A percentile compares a stretch with the other conserved stretches of the same genome.
Evolutionary conservation across 2,329 filamentous ascomycete genomes (phyloP).

Genomic region (Paradendryphiella salina): DNA sequence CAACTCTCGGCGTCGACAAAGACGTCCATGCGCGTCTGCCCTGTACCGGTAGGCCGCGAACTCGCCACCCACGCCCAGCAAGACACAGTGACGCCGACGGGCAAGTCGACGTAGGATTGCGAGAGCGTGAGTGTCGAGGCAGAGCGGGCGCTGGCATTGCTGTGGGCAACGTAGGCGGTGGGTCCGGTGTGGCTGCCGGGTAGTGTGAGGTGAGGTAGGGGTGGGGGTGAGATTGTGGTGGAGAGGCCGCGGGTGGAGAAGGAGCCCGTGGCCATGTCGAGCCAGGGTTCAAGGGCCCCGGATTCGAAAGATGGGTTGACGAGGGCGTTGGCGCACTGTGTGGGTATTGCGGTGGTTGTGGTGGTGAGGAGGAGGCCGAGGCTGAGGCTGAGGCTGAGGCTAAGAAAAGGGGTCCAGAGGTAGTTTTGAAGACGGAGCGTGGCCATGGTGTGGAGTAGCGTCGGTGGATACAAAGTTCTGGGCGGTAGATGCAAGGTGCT

Average conservation of each 20-base stretch:
- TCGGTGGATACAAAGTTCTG: too few species aligned
- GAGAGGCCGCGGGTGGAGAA: constrained; percentile 16
- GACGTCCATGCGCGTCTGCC: constrained; percentile 19
- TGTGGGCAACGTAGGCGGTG: constrained; percentile 14
- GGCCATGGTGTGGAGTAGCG: background rate
- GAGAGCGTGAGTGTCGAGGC: constrained; percentile 17
- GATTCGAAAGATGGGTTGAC: constrained; percentile 28
- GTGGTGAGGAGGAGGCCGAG: constrained; percentile 4
- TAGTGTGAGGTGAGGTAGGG: too few species aligned
- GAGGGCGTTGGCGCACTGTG: constrained; percentile 18
- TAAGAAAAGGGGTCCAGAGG: background rate
- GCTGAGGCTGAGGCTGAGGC: too few species aligned
- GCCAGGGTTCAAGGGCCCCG: constrained; percentile 14
- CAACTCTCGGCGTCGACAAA: constrained; percentile 23
- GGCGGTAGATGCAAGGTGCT: too few species aligned
- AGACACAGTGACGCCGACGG: constrained; percentile 1
- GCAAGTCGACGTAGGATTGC: constrained; percentile 16
- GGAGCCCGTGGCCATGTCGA: constrained; percentile 22
- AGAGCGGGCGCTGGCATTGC: constrained; percentile 17
- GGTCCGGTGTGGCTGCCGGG: constrained; percentile 9
- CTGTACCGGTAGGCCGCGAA: constrained; percentile 5
- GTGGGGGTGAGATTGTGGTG: background rate
- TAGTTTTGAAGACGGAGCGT: background rate
- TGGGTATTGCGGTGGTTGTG: background rate
- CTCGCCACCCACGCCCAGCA: constrained; percentile 21